Conservation (phyloP, 805 yeast species). For the Zygotorulaspora florentina region DNA sequence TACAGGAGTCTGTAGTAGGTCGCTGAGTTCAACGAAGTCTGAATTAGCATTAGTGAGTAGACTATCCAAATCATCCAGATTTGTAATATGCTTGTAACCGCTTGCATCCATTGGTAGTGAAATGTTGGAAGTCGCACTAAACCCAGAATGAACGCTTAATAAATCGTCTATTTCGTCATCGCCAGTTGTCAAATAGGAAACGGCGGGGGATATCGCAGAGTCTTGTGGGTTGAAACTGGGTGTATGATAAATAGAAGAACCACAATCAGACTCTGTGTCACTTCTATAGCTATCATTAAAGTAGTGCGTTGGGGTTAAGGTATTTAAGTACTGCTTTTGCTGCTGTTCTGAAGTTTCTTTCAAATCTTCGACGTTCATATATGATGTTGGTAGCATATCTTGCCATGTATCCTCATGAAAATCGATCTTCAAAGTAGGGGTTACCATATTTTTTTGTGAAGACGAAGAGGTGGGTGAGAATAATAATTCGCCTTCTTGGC, state of each 20-base stretch:
- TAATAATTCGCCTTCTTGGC: constrained; percentile 6
- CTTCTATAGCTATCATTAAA: constrained; percentile 12
- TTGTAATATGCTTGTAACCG: constrained; percentile 26
- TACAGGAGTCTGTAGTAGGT: constrained; percentile 4
- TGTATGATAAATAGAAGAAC: constrained; percentile 12
- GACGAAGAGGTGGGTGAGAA: constrained; percentile 16
- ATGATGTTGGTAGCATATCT: constrained; percentile 8
- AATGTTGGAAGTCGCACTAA: constrained; percentile 19
- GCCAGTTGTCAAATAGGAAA: constrained; percentile 23
- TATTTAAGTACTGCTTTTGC: constrained; percentile 6
- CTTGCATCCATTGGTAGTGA: constrained; percentile 25
- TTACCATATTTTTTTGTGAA: constrained; percentile 12
- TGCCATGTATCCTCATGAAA: constrained; percentile 13
- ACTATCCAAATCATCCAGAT: constrained; percentile 23
- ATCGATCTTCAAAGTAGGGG: constrained; percentile 23
- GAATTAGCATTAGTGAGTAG: constrained; percentile 9
- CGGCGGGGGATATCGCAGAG: constrained; percentile 28
- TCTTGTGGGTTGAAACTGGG: constrained; percentile 23
- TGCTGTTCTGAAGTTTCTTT: constrained; percentile 2
- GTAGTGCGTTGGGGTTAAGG: constrained; percentile 7
- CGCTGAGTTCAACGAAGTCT: constrained; percentile 8
- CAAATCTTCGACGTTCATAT: constrained; percentile 7
- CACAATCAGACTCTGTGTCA: constrained; percentile 12
- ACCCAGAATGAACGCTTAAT: constrained; percentile 28
- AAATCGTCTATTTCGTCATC: constrained; percentile 31